Evolutionary conservation across 305 asterid species (phyloP), one percentile per base, ranked within the genome.

Genomic region (Fraxinus sp.): DNA sequence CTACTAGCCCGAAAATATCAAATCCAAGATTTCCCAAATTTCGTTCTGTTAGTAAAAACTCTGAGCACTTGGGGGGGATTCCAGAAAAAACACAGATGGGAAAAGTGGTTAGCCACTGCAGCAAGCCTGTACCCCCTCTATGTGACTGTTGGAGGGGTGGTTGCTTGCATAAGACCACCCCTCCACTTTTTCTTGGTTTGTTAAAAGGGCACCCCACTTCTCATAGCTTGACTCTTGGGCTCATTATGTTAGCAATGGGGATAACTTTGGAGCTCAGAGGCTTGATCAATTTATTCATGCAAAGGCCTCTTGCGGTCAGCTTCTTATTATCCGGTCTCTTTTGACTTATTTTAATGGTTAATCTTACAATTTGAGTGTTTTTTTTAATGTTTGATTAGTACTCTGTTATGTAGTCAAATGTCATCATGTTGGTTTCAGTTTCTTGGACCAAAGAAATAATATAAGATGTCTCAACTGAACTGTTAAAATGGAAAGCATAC

Each of bases 221-320:
- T 0, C 92, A 93, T 77, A 95, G 93, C 84, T 87, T 92, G 37
- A 86, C 93, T 35, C 97, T 94, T 70, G 98, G 97, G 85, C 88
- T 95, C 70, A 92, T 94, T 24, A 95, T 95, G 99, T 82, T 95
- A 86, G 90, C 90, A 5, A 95, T 95, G 99, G 97, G 98, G 52
- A 88, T 95, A 62, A 94, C 98, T 6, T 85, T 92, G 93, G 98
- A 95, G 91, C 85, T 95, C 73, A 90, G 89, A 77, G 95, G 93
- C 76, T 87, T 94, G 94, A 73, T 89, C 86, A 78, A 85, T 80
- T 85, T 94, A 81, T 91, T 95, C 89, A 82, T 88, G 87, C 92
- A 91, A 81, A 87, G 94, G 79, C 97, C 97, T 72, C 72, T 95
- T 82, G 57, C 57, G 81, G 97, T 92, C 87, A 95, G 98, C 85